Evolutionary conservation across 2,329 filamentous ascomycete species (phyloP), one percentile per base, ranked within the genome.

Genomic region (Claviceps sp.): DNA sequence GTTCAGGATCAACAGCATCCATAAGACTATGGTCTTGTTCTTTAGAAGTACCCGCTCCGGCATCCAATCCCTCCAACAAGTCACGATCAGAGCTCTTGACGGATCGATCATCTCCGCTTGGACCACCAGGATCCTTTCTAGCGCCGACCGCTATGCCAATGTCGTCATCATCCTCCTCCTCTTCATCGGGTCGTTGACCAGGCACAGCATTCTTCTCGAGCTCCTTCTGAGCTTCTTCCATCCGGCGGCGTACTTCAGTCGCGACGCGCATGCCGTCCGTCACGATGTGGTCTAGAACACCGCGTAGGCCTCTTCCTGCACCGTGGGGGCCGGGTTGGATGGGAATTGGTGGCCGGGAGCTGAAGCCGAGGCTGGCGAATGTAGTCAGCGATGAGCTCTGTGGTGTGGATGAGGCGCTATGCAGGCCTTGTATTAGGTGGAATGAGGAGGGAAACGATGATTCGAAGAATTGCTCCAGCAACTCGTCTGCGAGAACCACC

Each of bases 201-300:
- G 78, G 77, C n/a, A 83, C 69, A 0, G 84, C 85, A 55, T 89
- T 90, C 67, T 84, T 85, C 68, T 96, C 91, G 58, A 96, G 71
- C 64, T 97, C 91, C 59, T 82, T 84, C 68, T 96, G 90, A 3
- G 91, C 91, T 65, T 98, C 93, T 56, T 98, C 91, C 85, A 97
- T 95, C 45, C 90, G 78, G 61, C 90, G 81, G 58, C 87, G 78
- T 50, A 98, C 91, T 66, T 98, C 93, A 1, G 85, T 87, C 0
- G 93, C 93, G 54, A 97, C 91, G 38, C 91, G 84, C 83, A 97
- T 96, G 43, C 93, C 93, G 64, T 98, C 93, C 1, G 87, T 95
- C 57, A 97, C 93, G 61, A 98, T 97, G 61, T 95, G 95, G 70
- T 98, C 93, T 41, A 98, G 74, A 54, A 98, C 93, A 19, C 93